These are phyloP conservation scores for Eragrostis curvula DNA, from an alignment of 176 grass and related monocot species.

Conservation along the genomic window DNA sequence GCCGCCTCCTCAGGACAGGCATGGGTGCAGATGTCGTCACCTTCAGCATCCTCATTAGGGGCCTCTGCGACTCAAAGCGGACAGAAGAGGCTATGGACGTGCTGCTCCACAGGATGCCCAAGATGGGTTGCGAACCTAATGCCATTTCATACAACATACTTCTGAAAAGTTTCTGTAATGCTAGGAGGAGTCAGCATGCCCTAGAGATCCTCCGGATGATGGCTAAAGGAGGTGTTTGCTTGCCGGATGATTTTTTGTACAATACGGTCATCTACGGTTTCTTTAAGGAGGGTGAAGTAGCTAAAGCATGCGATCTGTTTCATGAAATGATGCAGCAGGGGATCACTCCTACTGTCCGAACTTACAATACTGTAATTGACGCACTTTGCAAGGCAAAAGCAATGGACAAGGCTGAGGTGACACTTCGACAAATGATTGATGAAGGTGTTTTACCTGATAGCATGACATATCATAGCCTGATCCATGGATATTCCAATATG, in stretches of 20 bases:
- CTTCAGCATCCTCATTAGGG: neutral
- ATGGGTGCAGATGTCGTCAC: neutral
- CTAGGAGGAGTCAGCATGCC: neutral
- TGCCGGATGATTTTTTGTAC: neutral
- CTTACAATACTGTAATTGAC: conserved; percentile 26
- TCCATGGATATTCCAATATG: conserved; percentile 19
- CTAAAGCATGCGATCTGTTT: neutral
- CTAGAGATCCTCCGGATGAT: conserved; percentile 24
- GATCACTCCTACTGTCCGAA: neutral
- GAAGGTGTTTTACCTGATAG: neutral
- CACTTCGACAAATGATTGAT: conserved; percentile 13
- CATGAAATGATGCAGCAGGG: conserved; percentile 24
- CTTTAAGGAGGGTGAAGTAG: conserved; percentile 12
- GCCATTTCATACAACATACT: neutral
- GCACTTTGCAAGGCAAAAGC: conserved; percentile 14
- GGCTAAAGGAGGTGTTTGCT: neutral
- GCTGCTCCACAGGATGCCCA: conserved; percentile 40
- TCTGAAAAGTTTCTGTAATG: conserved; percentile 24
- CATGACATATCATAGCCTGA: neutral
- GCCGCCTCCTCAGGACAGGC: neutral
- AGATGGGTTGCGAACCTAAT: conserved; percentile 28
- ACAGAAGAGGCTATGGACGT: neutral
- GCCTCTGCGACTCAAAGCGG: neutral
- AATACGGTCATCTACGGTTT: conserved; percentile 17
- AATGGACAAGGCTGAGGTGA: neutral